Percentiles rank a stretch among this genome's conserved stretches.
Evolutionary conservation across 2,329 filamentous ascomycete species (phyloP).

Genomic region (Hypoxylon sp.): DNA sequence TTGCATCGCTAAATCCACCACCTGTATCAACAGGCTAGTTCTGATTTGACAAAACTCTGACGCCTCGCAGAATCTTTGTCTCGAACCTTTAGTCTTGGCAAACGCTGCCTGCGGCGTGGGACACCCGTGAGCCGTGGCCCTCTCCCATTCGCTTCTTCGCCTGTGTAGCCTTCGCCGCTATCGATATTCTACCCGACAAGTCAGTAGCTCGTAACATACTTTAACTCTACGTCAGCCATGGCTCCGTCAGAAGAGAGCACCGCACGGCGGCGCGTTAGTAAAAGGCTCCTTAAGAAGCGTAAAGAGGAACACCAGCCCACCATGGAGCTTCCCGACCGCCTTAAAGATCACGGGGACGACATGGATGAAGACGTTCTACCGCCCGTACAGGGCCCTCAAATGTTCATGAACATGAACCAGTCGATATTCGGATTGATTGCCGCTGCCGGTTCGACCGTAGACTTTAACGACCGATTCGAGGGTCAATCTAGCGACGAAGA

Average conservation of each 20-base stretch:
- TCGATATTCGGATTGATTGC: constrained; percentile 95
- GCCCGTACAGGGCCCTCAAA: constrained; percentile 62
- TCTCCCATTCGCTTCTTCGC: constrained; percentile 32
- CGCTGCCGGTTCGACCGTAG: constrained; percentile 84
- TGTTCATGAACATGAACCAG: constrained; percentile 87
- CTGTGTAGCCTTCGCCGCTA: constrained; percentile 38
- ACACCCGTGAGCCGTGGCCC: constrained; percentile 34
- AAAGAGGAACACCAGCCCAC: constrained; percentile 58
- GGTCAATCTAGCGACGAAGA: constrained; percentile 86
- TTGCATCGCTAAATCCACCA: constrained; percentile 27
- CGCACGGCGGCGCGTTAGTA: constrained; percentile 58
- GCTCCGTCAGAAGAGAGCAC: constrained; percentile 55
- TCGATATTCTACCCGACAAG: constrained; percentile 25
- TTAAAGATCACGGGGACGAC: constrained; percentile 65
- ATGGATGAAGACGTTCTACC: constrained; percentile 65
- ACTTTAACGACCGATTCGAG: constrained; percentile 87
- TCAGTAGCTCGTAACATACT: constrained; percentile 25
- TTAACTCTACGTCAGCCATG: constrained; percentile 44
- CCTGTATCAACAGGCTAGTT: constrained; percentile 29
- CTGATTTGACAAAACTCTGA: constrained; percentile 33
- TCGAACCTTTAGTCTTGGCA: constrained; percentile 29
- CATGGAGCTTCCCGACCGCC: constrained; percentile 68
- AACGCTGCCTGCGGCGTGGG: constrained; percentile 21
- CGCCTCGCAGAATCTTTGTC: constrained; percentile 28
- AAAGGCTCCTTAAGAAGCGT: constrained; percentile 63